phyloP scores from a whole-genome alignment of 2,329 filamentous ascomycete genomes.

The Ophiostoma quercus region DNA sequence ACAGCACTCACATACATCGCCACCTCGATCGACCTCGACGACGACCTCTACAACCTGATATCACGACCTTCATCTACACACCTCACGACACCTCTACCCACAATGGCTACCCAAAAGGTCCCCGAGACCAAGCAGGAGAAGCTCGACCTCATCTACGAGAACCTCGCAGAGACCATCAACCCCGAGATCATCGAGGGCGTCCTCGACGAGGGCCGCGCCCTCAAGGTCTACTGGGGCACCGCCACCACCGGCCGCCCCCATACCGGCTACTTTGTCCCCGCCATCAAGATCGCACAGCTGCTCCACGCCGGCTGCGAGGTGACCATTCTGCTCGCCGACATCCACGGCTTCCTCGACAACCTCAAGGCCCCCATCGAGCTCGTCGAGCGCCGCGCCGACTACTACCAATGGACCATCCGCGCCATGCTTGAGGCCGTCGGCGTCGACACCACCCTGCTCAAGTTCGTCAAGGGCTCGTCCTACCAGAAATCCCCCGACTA shows the following conservation, averaged over 20 bases:
- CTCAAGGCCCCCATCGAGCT: slow-evolving; percentile 85
- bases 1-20: neutral
- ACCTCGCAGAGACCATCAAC: slow-evolving; percentile 77
- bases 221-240: slow-evolving; percentile 84
- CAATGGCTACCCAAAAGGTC: slow-evolving; percentile 25
- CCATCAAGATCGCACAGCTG: slow-evolving; percentile 85
- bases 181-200: slow-evolving; percentile 75
- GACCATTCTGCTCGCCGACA: slow-evolving; percentile 68
- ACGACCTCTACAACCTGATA: too few relatives aligned
- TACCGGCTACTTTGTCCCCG: slow-evolving; percentile 82
- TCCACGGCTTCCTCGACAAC: slow-evolving; percentile 73
- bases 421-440: slow-evolving; percentile 70
- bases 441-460: slow-evolving; percentile 70
- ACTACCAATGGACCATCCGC: slow-evolving; percentile 75
- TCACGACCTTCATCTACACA: neutral
- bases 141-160: slow-evolving; percentile 70
- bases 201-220: slow-evolving; percentile 61
- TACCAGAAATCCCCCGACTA: slow-evolving; percentile 74
- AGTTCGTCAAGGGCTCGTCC: slow-evolving; percentile 76
- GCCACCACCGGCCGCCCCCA: slow-evolving; percentile 85
- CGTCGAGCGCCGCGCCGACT: slow-evolving; percentile 73
- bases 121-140: slow-evolving; percentile 43
- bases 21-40: neutral
- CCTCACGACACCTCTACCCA: slow-evolving; percentile 2
- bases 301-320: slow-evolving; percentile 79